Conservation (phyloP, 345 rosid genomes). For the Eucalyptus tenuipes region DNA sequence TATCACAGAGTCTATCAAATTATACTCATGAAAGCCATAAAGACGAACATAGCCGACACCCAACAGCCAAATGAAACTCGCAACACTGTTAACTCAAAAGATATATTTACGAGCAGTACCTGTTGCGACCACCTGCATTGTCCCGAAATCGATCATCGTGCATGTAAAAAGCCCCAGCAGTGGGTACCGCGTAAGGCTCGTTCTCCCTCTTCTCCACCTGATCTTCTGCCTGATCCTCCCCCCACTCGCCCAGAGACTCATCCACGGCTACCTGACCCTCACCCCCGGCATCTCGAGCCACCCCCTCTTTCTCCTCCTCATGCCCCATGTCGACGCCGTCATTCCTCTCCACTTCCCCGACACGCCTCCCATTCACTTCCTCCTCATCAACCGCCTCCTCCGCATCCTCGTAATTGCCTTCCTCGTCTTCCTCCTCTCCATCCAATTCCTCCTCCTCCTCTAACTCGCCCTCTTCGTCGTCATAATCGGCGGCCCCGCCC, state of each 20-base stretch:
- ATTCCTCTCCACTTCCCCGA: constrained; percentile 7
- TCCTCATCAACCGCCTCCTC: constrained; percentile 15
- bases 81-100: neutral
- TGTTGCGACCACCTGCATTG: constrained; percentile 42
- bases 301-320: neutral
- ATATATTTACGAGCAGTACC: constrained; percentile 16
- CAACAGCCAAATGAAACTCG: neutral
- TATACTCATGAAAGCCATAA: neutral
- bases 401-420: constrained; percentile 17
- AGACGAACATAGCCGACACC: neutral
- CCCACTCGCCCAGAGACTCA: constrained; percentile 1
- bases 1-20: neutral
- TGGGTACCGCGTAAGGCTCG: constrained; percentile 89
- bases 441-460: constrained; percentile 21
- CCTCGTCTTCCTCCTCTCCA: constrained; percentile 14
- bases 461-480: constrained; percentile 22
- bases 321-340: constrained; percentile 3
- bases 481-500: constrained; percentile 53
- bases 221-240: constrained; percentile 9
- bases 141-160: constrained; percentile 91
- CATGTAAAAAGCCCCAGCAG: constrained; percentile 97
- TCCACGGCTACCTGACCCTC: constrained; percentile 8
- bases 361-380: constrained; percentile 6
- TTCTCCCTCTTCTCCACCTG: constrained; percentile 50
- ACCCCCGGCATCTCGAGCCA: constrained; percentile 2